Evolutionary conservation across 2,329 filamentous ascomycete genomes (phyloP), one percentile per base, ranked within the genome.

Genomic region (Falciphora oryzae): DNA sequence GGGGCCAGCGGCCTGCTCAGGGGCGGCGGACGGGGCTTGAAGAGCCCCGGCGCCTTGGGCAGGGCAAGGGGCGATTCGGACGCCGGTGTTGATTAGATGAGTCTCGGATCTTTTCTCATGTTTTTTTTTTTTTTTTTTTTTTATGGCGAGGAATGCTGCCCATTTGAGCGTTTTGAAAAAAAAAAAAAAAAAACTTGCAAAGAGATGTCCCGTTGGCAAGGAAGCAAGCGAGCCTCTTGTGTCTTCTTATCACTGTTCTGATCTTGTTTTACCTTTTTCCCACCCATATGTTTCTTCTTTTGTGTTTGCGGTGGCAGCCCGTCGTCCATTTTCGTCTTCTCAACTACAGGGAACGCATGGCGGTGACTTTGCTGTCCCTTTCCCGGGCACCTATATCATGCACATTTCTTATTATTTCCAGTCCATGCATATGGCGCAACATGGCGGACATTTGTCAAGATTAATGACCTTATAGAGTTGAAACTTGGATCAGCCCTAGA

Each of bases 1-100:
- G 75, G 73, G 29, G 74, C 72, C 0, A 75, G 73, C 50, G 74
- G 75, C 10, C 59, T 76, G 58, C 63, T 75, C 31, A 68, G 72
- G 60, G 57, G 57, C 4, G 25, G 27, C 62, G 25, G n/a, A 14
- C 22, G 32, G 32, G 32, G 57, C 22, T 32, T 32, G 31, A 38
- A 29, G 8, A 50, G 56, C 25, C 32, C 62, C 6, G 25, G 13
- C 32, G n/a, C 53, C 29, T 16, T 22, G 8, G 31, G 56, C 18
- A 58, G 62, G 29, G 56, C 53, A 32, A 22, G 56, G 31, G 62
- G 53, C 4, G 62, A 57, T 18, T 57, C 62, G 3, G 57, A 58
- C 13, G 62, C 56, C 25, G 53, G 56, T 58, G 62, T 63, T n/a
- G 62, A 63, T 63, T 63, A 58, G 25, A 58, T 11, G 8, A 22